Evolutionary conservation across 1,284 basidiomycete species (phyloP).

Genomic region (Stereum hirsutum): DNA sequence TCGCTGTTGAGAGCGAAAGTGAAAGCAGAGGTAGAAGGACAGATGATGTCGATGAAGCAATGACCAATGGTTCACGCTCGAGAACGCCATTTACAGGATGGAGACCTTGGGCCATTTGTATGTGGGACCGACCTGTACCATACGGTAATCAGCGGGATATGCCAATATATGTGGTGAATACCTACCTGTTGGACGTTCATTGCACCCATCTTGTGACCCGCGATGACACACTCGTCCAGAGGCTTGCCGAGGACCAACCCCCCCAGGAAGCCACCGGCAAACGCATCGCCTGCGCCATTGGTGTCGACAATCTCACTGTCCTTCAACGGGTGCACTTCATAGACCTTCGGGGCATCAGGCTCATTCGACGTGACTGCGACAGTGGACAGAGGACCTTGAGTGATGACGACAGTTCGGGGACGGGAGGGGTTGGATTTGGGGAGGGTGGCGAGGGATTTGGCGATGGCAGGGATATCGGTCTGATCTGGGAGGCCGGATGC

Average conservation of each 20-base stretch:
- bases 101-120: constrained; percentile 74
- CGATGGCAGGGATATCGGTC: constrained; percentile 62
- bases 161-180: background rate
- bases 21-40: constrained; percentile 1
- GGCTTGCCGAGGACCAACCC: constrained; percentile 78
- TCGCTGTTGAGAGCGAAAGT: constrained; percentile 36
- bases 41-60: background rate
- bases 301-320: constrained; percentile 87
- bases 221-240: constrained; percentile 73
- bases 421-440: constrained; percentile 66
- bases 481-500: constrained; percentile 50
- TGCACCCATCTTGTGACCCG: constrained; percentile 84
- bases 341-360: constrained; percentile 44
- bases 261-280: constrained; percentile 95
- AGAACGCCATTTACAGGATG: constrained; percentile 34
- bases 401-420: constrained; percentile 84
- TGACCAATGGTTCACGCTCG: background rate
- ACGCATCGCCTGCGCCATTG: constrained; percentile 98
- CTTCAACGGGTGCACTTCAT: constrained; percentile 54
- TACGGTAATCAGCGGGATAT: background rate
- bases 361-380: constrained; percentile 64
- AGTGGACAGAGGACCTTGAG: constrained; percentile 82
- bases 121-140: constrained; percentile 58
- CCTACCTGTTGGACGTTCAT: constrained; percentile 85
- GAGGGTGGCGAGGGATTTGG: constrained; percentile 60